Evolutionary conservation across 495 filamentous ascomycete genomes (phyloP).

Genomic region (Annulohypoxylon moriforme): DNA sequence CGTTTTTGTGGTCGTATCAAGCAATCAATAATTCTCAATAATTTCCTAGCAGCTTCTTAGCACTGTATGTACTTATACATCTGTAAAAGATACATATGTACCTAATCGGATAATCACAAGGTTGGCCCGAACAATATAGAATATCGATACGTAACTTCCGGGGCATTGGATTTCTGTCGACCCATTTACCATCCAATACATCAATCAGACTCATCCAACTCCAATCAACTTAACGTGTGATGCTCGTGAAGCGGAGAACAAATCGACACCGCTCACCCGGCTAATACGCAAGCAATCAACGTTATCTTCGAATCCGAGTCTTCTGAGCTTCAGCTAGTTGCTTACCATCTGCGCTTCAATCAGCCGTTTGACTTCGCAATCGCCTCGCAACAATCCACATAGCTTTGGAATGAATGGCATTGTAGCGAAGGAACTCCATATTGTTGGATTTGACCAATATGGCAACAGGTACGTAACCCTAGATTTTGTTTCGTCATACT

Average conservation of each 20-base stretch:
- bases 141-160: constrained; percentile 14
- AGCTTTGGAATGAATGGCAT: constrained; percentile 35
- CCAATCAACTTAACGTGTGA: constrained; percentile 4
- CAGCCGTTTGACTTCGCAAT: background rate
- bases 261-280: constrained; percentile 20
- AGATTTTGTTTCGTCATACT: background rate
- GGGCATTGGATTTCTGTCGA: constrained; percentile 21
- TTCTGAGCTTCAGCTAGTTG: background rate
- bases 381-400: background rate
- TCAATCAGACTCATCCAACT: background rate
- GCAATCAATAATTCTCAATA: background rate
- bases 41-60: too few relatives aligned
- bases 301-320: background rate
- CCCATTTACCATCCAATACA: constrained; percentile 5
- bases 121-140: constrained; percentile 3
- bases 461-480: constrained; percentile 44
- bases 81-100: constrained; percentile 9
- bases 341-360: background rate
- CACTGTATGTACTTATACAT: background rate
- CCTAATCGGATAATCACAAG: constrained; percentile 34
- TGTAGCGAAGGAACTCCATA: constrained; percentile 19
- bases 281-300: background rate
- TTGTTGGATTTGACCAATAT: constrained; percentile 34
- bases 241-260: constrained; percentile 25
- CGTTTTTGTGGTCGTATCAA: background rate